Conservation (phyloP, 1,284 basidiomycete species). For the Mycosarcoma maydis region DNA sequence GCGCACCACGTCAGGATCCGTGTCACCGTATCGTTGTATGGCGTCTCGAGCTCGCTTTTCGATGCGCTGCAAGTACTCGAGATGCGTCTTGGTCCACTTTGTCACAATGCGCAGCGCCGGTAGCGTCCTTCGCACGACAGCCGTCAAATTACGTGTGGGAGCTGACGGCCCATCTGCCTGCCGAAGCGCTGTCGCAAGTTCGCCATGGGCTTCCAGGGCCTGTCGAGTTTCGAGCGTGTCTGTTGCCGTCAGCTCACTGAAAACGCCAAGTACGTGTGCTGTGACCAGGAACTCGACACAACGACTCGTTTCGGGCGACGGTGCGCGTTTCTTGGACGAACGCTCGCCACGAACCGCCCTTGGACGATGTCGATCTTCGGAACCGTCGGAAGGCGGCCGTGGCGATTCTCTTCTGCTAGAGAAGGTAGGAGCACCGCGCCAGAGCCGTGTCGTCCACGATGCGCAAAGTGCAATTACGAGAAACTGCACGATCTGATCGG, state of each 20-base stretch:
- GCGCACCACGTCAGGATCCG: constrained; percentile 20
- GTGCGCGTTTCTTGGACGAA: constrained; percentile 27
- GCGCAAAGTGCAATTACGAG: constrained; percentile 57
- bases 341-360: constrained; percentile 73
- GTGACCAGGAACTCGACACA: constrained; percentile 76
- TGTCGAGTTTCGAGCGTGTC: constrained; percentile 71
- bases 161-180: constrained; percentile 1
- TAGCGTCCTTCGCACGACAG: constrained; percentile 82
- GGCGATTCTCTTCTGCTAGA: constrained; percentile 26
- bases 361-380: constrained; percentile 40
- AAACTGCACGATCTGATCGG: constrained; percentile 59
- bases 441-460: constrained; percentile 55
- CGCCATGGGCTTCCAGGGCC: constrained; percentile 72
- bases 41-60: constrained; percentile 42
- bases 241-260: constrained; percentile 76
- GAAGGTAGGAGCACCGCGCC: constrained; percentile 33
- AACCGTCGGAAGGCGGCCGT: constrained; percentile 20
- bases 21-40: constrained; percentile 30
- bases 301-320: constrained; percentile 33
- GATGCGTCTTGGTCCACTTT: constrained; percentile 87
- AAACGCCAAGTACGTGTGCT: constrained; percentile 78
- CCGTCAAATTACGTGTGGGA: constrained; percentile 80
- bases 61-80: constrained; percentile 73
- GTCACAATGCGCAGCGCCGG: constrained; percentile 85
- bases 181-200: constrained; percentile 37